Percentiles rank a stretch among this genome's conserved stretches.
phyloP scores from a whole-genome alignment of 208 protist genomes.

The Leishmania lainsoni region DNA sequence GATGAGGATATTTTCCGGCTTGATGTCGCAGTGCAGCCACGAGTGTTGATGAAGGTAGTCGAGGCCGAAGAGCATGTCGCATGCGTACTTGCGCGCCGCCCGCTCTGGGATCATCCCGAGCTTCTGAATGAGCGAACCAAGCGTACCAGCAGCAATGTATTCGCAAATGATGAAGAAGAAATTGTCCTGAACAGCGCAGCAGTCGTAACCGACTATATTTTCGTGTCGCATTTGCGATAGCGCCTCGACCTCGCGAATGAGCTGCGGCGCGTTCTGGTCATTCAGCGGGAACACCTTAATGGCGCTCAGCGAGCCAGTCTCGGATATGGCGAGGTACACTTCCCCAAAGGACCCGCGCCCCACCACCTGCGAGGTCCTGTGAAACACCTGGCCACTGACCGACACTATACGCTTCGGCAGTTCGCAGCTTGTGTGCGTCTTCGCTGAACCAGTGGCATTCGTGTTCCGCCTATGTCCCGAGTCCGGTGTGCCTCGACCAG shows the following conservation, averaged over 20 bases:
- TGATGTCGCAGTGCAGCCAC: slow-evolving; percentile 91
- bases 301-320: slow-evolving; percentile 68
- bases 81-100: slow-evolving; percentile 55
- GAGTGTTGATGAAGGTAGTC: slow-evolving; percentile 81
- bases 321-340: slow-evolving; percentile 68
- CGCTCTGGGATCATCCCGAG: slow-evolving; percentile 41
- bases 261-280: slow-evolving; percentile 25
- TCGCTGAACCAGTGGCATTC: not conserved
- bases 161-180: slow-evolving; percentile 85
- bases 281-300: slow-evolving; percentile 62
- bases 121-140: slow-evolving; percentile 63
- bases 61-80: slow-evolving; percentile 75
- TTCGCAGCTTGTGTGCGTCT: slow-evolving; percentile 3
- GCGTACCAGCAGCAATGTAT: slow-evolving; percentile 79
- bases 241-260: slow-evolving; percentile 72
- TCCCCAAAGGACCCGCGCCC: slow-evolving; percentile 65
- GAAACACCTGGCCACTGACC: slow-evolving; percentile 49
- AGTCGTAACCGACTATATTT: slow-evolving; percentile 96
- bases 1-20: slow-evolving; percentile 92
- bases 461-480: not conserved
- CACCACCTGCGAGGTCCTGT: slow-evolving; percentile 48
- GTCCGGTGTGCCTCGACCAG: not conserved
- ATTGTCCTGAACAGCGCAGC: slow-evolving; percentile 61
- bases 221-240: slow-evolving; percentile 77
- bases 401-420: slow-evolving; percentile 38